Evolutionary conservation across 2,329 filamentous ascomycete genomes (phyloP).

Genomic region (Colletotrichum tropicicola): DNA sequence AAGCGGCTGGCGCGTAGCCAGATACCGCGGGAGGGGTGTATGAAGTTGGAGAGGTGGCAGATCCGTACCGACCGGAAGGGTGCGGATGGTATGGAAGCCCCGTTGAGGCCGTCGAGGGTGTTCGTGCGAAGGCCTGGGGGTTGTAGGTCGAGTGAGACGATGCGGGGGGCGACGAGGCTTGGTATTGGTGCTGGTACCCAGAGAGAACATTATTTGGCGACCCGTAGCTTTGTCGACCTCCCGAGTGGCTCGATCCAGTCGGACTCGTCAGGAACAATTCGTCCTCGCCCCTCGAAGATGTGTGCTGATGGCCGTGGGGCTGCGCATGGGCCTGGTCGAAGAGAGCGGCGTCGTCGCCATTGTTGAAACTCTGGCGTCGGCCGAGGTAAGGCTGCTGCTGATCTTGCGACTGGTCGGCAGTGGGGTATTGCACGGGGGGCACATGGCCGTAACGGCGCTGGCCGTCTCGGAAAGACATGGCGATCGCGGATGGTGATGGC

Average conservation of each 20-base stretch:
- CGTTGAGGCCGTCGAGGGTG: constrained; percentile 65
- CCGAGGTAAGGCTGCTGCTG: constrained; percentile 46
- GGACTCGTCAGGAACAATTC: constrained; percentile 72
- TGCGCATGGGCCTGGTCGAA: constrained; percentile 31
- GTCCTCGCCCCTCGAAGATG: constrained; percentile 53
- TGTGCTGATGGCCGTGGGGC: constrained; percentile 36
- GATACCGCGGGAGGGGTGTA: constrained; percentile 43
- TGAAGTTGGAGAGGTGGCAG: constrained; percentile 47
- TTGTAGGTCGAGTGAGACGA: constrained; percentile 70
- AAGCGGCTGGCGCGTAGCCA: constrained; percentile 61
- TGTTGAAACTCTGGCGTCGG: constrained; percentile 78
- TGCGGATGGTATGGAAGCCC: constrained; percentile 59
- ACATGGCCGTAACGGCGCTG: constrained; percentile 73
- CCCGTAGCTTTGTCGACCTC: constrained; percentile 47
- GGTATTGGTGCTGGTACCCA: constrained; percentile 62
- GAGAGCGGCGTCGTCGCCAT: constrained; percentile 73
- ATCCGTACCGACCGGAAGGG: constrained; percentile 47
- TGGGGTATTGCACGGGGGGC: constrained; percentile 71
- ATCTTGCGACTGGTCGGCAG: constrained; percentile 51
- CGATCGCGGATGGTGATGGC: constrained; percentile 13
- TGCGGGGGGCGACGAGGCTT: constrained; percentile 54
- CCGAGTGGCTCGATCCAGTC: constrained; percentile 39
- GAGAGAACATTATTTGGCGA: constrained; percentile 56
- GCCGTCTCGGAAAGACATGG: constrained; percentile 72
- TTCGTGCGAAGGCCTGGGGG: constrained; percentile 70